These are phyloP conservation scores for Globisporangium orthogonon DNA, from an alignment of 352 stramenopile genomes.

Conservation along the genomic window DNA sequence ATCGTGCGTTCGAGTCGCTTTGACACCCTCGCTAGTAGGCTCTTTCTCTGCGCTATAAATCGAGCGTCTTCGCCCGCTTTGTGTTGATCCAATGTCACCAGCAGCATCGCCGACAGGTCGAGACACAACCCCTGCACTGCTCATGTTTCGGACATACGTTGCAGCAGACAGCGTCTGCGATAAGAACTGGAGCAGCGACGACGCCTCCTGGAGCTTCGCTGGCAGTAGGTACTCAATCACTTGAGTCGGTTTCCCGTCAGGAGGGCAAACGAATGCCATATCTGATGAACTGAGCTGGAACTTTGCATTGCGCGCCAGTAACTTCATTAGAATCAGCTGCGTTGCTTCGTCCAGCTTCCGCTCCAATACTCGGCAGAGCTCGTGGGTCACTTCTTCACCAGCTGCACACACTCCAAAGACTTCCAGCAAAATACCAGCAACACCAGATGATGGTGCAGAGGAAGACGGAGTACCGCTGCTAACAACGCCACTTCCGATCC, in stretches of 20 bases:
- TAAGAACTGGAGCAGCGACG: conserved; percentile 44
- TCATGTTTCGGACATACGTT: conserved; percentile 51
- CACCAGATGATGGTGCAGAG: background rate
- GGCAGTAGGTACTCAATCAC: conserved; percentile 40
- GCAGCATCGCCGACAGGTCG: background rate
- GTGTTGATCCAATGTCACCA: conserved; percentile 1
- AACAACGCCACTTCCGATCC: conserved; percentile 6
- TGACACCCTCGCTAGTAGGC: background rate
- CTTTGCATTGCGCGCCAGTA: conserved; percentile 77
- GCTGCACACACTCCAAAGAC: conserved; percentile 80
- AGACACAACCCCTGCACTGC: conserved; percentile 12
- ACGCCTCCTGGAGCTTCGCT: conserved; percentile 24
- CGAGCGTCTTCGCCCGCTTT: conserved; percentile 5
- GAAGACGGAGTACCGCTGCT: background rate
- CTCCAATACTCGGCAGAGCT: conserved; percentile 73
- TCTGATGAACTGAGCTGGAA: conserved; percentile 76
- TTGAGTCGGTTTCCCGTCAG: conserved; percentile 27
- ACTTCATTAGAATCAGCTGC: conserved; percentile 84
- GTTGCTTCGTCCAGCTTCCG: conserved; percentile 85
- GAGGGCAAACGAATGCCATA: conserved; percentile 71
- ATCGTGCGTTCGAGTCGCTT: background rate
- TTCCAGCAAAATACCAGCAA: conserved; percentile 60
- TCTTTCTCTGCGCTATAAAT: background rate
- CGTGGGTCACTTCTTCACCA: conserved; percentile 80
- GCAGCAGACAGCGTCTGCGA: conserved; percentile 50